A percentile compares a stretch with the other conserved stretches of the same genome.
These are phyloP conservation scores for Phytopythium sindhum DNA, from an alignment of 352 stramenopile species.

Conservation along the genomic window DNA sequence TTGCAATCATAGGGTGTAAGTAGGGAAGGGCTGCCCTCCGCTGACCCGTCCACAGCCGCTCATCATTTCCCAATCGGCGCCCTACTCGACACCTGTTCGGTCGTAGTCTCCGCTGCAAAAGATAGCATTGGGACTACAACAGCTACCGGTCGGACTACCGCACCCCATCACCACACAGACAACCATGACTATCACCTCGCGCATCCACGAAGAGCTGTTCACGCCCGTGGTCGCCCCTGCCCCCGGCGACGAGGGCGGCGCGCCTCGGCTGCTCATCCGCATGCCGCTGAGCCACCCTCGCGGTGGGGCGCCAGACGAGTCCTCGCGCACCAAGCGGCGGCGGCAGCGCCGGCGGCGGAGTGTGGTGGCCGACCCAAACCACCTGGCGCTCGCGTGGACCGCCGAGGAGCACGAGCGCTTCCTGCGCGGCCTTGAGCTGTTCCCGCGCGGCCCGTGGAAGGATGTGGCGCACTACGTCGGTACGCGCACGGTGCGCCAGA, in stretches of 20 bases:
- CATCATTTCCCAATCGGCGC: no score
- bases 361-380: not conserved
- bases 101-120: no score
- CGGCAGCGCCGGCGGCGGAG: not conserved
- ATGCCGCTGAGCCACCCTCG: slow-evolving; percentile 5
- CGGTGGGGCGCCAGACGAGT: not conserved
- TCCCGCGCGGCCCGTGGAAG: slow-evolving; percentile 11
- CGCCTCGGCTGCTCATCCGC: slow-evolving; percentile 2
- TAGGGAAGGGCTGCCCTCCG: no score
- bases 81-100: no score
- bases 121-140: no score
- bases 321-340: not conserved
- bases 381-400: slow-evolving; percentile 4
- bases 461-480: slow-evolving; percentile 14
- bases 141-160: not conserved
- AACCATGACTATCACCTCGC: slow-evolving; percentile 18
- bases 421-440: slow-evolving; percentile 7
- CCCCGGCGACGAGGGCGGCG: not conserved
- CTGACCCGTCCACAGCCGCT: no score
- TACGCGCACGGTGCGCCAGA: slow-evolving; percentile 69
- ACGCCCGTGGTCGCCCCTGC: not conserved
- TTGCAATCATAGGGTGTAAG: no score
- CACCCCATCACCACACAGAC: not conserved
- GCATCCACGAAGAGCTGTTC: slow-evolving; percentile 15
- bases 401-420: slow-evolving; percentile 11